Base-by-base conservation (phyloP, 2,329 filamentous ascomycete genomes). In the Trichophyton benhamiae region DNA sequence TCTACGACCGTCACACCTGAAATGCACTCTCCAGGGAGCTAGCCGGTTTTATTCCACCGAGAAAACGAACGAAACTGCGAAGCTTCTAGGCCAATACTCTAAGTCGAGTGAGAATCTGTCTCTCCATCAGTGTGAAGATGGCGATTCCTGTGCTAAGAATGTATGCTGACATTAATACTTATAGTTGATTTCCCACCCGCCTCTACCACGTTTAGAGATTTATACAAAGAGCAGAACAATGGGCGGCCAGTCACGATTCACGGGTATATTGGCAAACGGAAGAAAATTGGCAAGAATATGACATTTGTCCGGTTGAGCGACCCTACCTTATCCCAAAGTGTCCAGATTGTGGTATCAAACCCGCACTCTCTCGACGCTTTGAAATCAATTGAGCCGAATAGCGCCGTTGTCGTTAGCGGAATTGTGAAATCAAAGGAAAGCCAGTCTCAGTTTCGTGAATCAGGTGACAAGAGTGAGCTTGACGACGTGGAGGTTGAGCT, bases 201-300 rank as follows among this genome's bases (percentile, higher is more conserved):
- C 25, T 78, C 73, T 20, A 71, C 70, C 73, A 75, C 72, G 53
- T 74, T 77, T 59, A 65, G 69, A 62, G 68, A 68, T 0, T 70
- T 77, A 42, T 63, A 74, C 38, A 64, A 68, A 3, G 61, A 70
- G 52, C 70, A 68, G 8, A 63, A 67, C 15, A 63, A 69, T 2
- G 74, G 71, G 4, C 67, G 77, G 6, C 68, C 74, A 20, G 78
- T 87, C 36, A 77, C 78, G 0, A 72, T 88, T 0, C 80, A 85
- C 71, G 91, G 91, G 20, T 94, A 91, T 67, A 73, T 96, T 0
- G 83, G 84, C 27, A 83, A 83, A 63, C 80, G 84, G 33, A 81
- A 83, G 64, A 83, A 88, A 67, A 77, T 91, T 22, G 84, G 84
- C 30, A 85, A 85, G 60, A 83, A 82, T 44, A 76, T 95, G 20